These are phyloP conservation scores for Fusarium mundagurra DNA, from an alignment of 2,329 filamentous ascomycete genomes.

Conservation along the genomic window DNA sequence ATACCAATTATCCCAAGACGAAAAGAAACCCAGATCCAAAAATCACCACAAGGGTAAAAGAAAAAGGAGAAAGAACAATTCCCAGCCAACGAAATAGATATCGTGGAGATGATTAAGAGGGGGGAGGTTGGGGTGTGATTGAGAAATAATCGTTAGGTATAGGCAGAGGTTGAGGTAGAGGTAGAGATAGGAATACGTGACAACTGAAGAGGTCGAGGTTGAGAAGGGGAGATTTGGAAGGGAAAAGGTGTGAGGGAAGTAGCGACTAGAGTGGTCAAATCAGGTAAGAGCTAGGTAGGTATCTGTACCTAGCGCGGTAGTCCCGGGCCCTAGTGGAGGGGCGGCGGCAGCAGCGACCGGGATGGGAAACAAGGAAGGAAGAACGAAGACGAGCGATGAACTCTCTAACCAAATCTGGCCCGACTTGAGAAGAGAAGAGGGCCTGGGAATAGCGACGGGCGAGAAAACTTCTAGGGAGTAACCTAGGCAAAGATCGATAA, in stretches of 20 bases:
- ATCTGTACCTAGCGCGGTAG: conserved; percentile 40
- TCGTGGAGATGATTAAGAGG: conserved; percentile 20
- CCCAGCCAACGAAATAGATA: conserved; percentile 18
- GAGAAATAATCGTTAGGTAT: conserved; percentile 21
- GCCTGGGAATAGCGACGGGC: conserved; percentile 30
- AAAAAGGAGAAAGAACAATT: conserved; percentile 9
- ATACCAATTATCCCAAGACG: conserved; percentile 33
- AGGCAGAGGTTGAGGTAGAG: neutral
- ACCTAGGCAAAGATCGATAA: neutral
- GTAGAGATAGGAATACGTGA: conserved; percentile 28
- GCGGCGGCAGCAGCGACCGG: conserved; percentile 38
- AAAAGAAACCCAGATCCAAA: conserved; percentile 32
- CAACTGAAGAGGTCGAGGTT: conserved; percentile 24
- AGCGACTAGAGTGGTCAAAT: conserved; percentile 30
- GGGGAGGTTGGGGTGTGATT: conserved; percentile 34
- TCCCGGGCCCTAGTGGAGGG: conserved; percentile 33
- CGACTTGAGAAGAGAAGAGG: conserved; percentile 1
- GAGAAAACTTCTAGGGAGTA: neutral
- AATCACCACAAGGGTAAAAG: conserved; percentile 13
- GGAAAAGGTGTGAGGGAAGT: conserved; percentile 26
- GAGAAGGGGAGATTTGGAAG: conserved; percentile 30
- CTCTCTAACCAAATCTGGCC: conserved; percentile 19
- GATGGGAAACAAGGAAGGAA: conserved; percentile 36
- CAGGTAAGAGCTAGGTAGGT: conserved; percentile 38
- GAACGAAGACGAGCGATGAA: conserved; percentile 29